Base-by-base conservation (phyloP, 2,329 filamentous ascomycete genomes). In the Talaromyces sp. region DNA sequence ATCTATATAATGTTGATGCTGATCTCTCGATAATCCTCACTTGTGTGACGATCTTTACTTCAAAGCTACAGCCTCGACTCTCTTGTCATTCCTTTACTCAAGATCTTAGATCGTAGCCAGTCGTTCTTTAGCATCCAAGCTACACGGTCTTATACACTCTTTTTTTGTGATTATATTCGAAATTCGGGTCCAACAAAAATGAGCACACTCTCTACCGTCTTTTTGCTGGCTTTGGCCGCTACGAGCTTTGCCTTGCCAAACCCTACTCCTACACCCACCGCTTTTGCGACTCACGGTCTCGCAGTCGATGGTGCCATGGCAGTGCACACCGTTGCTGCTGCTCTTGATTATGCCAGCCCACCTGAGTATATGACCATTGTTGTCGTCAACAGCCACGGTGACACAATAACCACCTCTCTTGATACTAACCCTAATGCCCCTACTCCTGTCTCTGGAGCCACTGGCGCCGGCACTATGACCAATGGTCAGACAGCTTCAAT, bases 301-400 rank as follows among this genome's bases (percentile, higher is more conserved):
- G 60, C 60, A 13, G 24, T 62, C 37, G n/a, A 50, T 33, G 60
- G 60, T 62, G 60, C 60, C n/a, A 39, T 56, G 52, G 33, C 52
- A 37, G 11, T 37, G n/a, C 52, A 37, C 13, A 56, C 31, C 11
- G 33, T 39, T 39, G 52, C 52, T 9, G 33, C 33, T 16, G 52
- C n/a, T 24, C 16, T 39, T 14, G 33, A 48, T 16, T 62, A 62
- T 43, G 60, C 47, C n/a, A 54, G n/a, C 33, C 63, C 58, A 4
- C 63, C 63, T 14, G 50, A 65, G n/a, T 61, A 48, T 8, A n/a
- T 65, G 39, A 65, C 63, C 22, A 65, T 65, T 19, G 35, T 54
- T 22, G 50, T 65, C n/a, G 41, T 65, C 50, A 65, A 65, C 50
- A 54, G 47, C 37, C 50, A 65, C 22, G 58, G 58, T 7, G 33